phyloP scores from a whole-genome alignment of 768 basidiomycete genomes.

The Neoboletus subvelutipes region DNA sequence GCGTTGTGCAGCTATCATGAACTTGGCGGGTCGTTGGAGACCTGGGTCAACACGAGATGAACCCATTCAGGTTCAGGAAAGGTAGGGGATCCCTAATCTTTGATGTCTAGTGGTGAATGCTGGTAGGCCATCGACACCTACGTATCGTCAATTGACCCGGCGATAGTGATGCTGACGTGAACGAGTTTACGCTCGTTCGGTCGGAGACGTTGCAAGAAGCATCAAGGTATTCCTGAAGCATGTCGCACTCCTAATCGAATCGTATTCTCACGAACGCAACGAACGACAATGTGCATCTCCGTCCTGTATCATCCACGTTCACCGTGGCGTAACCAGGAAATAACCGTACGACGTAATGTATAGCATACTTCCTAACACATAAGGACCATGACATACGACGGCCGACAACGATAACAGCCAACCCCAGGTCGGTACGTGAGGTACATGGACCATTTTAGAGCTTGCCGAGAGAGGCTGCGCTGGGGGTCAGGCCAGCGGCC shows the following conservation, averaged over 20 bases:
- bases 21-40: too few species aligned
- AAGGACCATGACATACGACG: constrained; percentile 13
- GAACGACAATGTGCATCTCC: not conserved
- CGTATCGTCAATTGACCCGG: too few species aligned
- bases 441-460: constrained; percentile 43
- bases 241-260: not conserved
- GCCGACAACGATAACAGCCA: constrained; percentile 2
- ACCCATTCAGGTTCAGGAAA: too few species aligned
- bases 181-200: too few species aligned
- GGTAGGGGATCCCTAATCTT: too few species aligned
- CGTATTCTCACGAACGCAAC: not conserved
- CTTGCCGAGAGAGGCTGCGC: constrained; percentile 58
- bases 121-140: not conserved
- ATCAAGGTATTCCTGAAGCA: not conserved
- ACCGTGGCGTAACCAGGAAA: constrained; percentile 5
- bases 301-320: not conserved
- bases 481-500: constrained; percentile 71
- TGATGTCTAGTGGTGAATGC: too few species aligned
- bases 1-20: too few species aligned
- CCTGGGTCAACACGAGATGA: too few species aligned
- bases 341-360: constrained; percentile 10
- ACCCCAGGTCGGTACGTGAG: not conserved
- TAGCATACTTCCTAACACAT: constrained; percentile 23
- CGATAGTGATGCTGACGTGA: too few species aligned
- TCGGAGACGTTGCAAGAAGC: not conserved